Evolutionary conservation across 208 protist species (phyloP).

Genomic region (Trypanosoma avium): DNA sequence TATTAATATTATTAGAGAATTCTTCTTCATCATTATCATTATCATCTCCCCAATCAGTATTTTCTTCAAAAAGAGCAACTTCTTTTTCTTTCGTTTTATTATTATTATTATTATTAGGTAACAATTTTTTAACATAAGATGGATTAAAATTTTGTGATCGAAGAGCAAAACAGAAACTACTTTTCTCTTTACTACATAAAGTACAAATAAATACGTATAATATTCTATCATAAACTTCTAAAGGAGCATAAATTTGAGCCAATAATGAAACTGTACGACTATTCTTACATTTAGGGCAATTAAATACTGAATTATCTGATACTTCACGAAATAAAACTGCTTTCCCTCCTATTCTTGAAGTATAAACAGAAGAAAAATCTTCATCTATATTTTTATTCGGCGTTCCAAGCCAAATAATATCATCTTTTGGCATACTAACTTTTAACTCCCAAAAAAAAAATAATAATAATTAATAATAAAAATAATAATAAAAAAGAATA

Average conservation of each 20-base stretch:
- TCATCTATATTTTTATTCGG: conserved; percentile 29
- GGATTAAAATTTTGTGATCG: conserved; percentile 81
- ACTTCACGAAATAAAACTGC: conserved; percentile 53
- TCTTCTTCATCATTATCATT: conserved; percentile 22
- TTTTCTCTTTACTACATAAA: conserved; percentile 31
- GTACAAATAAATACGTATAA: conserved; percentile 79
- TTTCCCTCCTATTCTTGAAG: conserved; percentile 70
- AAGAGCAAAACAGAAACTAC: conserved; percentile 74
- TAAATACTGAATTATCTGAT: conserved; percentile 34
- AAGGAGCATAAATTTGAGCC: conserved; percentile 75
- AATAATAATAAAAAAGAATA: too few relatives aligned
- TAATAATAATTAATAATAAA: too few relatives aligned
- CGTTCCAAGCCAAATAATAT: conserved; percentile 60
- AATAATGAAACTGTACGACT: conserved; percentile 57
- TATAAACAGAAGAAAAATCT: conserved; percentile 53
- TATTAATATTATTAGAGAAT: neutral
- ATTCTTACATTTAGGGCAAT: conserved; percentile 73
- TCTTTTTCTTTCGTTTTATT: too few relatives aligned
- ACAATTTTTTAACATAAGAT: conserved; percentile 30
- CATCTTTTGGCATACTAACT: conserved; percentile 7
- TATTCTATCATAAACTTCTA: conserved; percentile 78
- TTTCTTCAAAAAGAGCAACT: conserved; percentile 49
- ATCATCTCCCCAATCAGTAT: conserved; percentile 43
- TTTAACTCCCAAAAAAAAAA: too few relatives aligned
- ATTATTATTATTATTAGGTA: too few relatives aligned